Base-by-base conservation (phyloP, 768 basidiomycete genomes). In the Asterophora parasitica region DNA sequence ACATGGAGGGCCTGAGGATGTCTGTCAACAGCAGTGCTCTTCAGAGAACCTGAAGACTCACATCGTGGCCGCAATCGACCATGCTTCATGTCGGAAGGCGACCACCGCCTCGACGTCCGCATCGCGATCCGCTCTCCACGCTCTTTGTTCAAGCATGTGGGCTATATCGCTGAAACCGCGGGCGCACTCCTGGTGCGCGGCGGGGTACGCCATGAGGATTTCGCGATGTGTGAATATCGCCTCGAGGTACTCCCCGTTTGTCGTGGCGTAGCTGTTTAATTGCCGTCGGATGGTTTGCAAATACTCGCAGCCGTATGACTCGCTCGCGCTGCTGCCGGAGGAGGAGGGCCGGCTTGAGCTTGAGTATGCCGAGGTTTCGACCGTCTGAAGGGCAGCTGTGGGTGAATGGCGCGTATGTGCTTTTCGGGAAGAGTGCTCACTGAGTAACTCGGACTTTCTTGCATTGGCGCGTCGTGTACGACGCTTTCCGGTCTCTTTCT, bases 221-320 rank as follows among this genome's bases (percentile, higher is more conserved):
- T 83, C 80, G 60, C 87, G 85, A 67, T 90, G 87, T 0, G 81
- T 79, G 65, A 88, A 85, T 57, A 90, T 82, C 43, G 77, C 73
- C 59, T 90, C 87, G 65, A 90, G 77, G 59, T 88, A 90, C 49
- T 78, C 85, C 57, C 85, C 86, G 67, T 77, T 74, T 39, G 83
- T 84, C 46, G 83, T 87, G 46, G 62, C 63, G 51, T 68, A 77
- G 36, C 64, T 69, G 56, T 74, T 76, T 63, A 84, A 61, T 49
- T 81, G 81, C 46, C 71, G 70, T 56, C 76, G 77, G 55, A 84
- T 74, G 53, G 74, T 67, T 61, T 78, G 77, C 40, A 85, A 76
- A 62, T 79, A 83, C 43, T 73, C 78, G 72, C 82, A 84, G 52
- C 80, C 82, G 66, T 68, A 71, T 46, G 58, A 46, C 52, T 65